A percentile compares a stretch with the other conserved stretches of the same genome.
Evolutionary conservation across 495 filamentous ascomycete species (phyloP).

Genomic region (Trypethelium eluteriae): DNA sequence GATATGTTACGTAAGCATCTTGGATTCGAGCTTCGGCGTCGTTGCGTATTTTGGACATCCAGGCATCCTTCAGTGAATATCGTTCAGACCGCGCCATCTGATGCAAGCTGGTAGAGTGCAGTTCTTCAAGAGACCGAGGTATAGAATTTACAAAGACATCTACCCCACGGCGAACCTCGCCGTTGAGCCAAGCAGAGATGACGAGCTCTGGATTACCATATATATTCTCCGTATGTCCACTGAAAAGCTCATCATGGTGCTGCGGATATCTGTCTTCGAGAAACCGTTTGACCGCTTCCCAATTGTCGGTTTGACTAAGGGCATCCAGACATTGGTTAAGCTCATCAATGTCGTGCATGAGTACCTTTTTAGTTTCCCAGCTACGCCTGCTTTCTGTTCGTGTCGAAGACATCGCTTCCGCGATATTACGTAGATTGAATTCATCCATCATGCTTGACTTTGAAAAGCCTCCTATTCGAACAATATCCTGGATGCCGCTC

Average conservation of each 20-base stretch:
- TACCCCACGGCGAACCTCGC: background rate
- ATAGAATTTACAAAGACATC: background rate
- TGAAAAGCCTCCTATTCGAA: slow-evolving; percentile 60
- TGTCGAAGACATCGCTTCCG: slow-evolving; percentile 31
- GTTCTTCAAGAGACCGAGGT: slow-evolving; percentile 7
- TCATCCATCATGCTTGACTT: slow-evolving; percentile 49
- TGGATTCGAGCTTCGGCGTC: slow-evolving; percentile 34
- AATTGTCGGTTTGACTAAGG: slow-evolving; percentile 16
- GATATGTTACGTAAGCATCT: slow-evolving; percentile 30
- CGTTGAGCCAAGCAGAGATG: slow-evolving; percentile 18
- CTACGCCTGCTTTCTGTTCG: slow-evolving; percentile 34
- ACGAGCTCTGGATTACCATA: slow-evolving; percentile 2
- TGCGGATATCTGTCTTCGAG: slow-evolving; percentile 11
- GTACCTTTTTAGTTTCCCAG: slow-evolving; percentile 21
- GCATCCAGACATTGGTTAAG: slow-evolving; percentile 31
- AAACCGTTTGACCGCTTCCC: slow-evolving; percentile 21
- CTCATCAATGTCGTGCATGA: slow-evolving; percentile 28
- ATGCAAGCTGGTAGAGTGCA: slow-evolving; percentile 9
- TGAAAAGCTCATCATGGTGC: slow-evolving; percentile 12
- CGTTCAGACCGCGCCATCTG: slow-evolving; percentile 26
- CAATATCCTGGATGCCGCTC: slow-evolving; percentile 48
- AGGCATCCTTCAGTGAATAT: slow-evolving; percentile 28
- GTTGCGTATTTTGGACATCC: slow-evolving; percentile 39
- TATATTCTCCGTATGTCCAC: slow-evolving; percentile 28
- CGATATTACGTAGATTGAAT: slow-evolving; percentile 41